Conservation (phyloP, 2,329 filamentous ascomycete species). For the Parafenestella ontariensis region DNA sequence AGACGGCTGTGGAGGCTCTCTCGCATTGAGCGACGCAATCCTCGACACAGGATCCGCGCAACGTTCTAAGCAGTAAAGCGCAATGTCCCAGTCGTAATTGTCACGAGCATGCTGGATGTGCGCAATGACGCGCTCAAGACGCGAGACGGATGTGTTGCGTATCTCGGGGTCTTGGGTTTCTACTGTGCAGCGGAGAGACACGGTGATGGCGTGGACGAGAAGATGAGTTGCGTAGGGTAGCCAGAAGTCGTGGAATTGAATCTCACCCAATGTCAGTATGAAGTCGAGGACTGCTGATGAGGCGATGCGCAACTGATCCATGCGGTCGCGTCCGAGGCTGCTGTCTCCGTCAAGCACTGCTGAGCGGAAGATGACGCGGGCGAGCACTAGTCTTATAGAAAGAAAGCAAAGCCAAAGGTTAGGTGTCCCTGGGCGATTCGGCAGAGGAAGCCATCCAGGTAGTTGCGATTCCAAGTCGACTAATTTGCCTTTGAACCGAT, state of each 20-base stretch:
- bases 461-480: conserved; percentile 45
- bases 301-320: conserved; percentile 57
- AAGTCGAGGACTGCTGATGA: conserved; percentile 60
- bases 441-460: conserved; percentile 43
- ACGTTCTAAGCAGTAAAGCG: conserved; percentile 60
- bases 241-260: conserved; percentile 62
- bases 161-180: conserved; percentile 58
- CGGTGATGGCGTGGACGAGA: conserved; percentile 61
- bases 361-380: conserved; percentile 44
- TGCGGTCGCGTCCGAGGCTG: conserved; percentile 32
- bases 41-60: conserved; percentile 47
- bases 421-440: conserved; percentile 39
- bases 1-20: conserved; percentile 25
- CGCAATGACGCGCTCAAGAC: conserved; percentile 57
- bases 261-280: conserved; percentile 54
- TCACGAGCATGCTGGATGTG: conserved; percentile 57
- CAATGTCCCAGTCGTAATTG: conserved; percentile 63
- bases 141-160: conserved; percentile 54
- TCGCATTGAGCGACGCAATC: conserved; percentile 40
- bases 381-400: conserved; percentile 49
- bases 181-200: conserved; percentile 59
- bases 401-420: conserved; percentile 53
- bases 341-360: conserved; percentile 35
- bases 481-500: conserved; percentile 42
- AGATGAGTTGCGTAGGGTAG: conserved; percentile 59